Percentiles rank a stretch among this genome's conserved stretches.
These are phyloP conservation scores for Wickerhamiella nectarea DNA, from an alignment of 805 yeast genomes.

Conservation along the genomic window DNA sequence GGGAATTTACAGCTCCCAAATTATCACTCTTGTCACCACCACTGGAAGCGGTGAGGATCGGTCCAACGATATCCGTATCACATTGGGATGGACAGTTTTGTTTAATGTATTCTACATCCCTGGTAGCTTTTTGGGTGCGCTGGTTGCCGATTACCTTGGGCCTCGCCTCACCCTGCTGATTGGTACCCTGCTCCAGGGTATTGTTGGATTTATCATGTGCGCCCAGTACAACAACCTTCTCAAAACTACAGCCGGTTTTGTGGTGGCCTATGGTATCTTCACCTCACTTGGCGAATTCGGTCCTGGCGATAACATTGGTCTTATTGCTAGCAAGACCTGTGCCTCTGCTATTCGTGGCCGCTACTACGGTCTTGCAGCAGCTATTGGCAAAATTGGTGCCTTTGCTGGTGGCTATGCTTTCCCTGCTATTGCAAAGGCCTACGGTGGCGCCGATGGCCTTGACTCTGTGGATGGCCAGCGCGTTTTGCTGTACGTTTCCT, in stretches of 20 bases:
- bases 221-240: slow-evolving; percentile 45
- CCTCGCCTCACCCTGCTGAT: slow-evolving; percentile 63
- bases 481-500: slow-evolving; percentile 72
- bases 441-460: slow-evolving; percentile 31
- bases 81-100: slow-evolving; percentile 88
- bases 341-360: slow-evolving; percentile 85
- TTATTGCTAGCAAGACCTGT: slow-evolving; percentile 71
- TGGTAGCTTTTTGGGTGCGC: slow-evolving; percentile 81
- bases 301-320: slow-evolving; percentile 85
- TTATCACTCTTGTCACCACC: slow-evolving; percentile 46
- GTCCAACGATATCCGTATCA: slow-evolving; percentile 43
- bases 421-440: slow-evolving; percentile 58
- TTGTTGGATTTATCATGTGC: slow-evolving; percentile 75
- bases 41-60: neutral
- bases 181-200: slow-evolving; percentile 63
- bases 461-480: slow-evolving; percentile 36
- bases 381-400: slow-evolving; percentile 84
- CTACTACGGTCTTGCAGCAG: slow-evolving; percentile 84
- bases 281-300: slow-evolving; percentile 84
- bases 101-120: slow-evolving; percentile 80
- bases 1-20: slow-evolving; percentile 67
- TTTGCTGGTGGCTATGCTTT: slow-evolving; percentile 81
- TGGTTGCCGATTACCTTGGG: slow-evolving; percentile 75
- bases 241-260: slow-evolving; percentile 59
- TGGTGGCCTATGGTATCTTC: slow-evolving; percentile 80